Base-by-base conservation (phyloP, 1,139 yeast genomes). In the Yamadazyma diddensiae region DNA sequence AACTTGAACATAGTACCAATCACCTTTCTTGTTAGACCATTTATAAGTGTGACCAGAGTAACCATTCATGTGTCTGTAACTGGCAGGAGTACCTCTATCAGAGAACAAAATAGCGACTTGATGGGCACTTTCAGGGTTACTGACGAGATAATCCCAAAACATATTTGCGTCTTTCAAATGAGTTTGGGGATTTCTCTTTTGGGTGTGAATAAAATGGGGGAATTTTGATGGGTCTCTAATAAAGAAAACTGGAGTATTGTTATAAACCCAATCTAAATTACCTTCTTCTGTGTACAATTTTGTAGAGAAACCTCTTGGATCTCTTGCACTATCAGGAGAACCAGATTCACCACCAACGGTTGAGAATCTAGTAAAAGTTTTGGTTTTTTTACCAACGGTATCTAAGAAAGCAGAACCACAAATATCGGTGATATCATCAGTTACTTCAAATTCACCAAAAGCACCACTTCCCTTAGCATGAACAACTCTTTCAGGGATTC, bases 401-500 rank as follows among this genome's bases (percentile, higher is more conserved):
- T 70, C 74, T 47, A 82, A 69, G 56, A 83, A 80, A 35, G 73
- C 75, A 27, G 92, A 77, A 38, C 64, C 62, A 42, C 81, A 73
- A 37, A 83, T 52, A 53, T 84, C 94, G 28, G 80, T 61, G 50
- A 84, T 73, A 46, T 83, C 87, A 53, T 84, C 86, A 23, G 92
- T 83, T 41, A 78, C 79, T 55, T 79, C 87, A 49, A 83, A 82
- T 37, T 64, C 68, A 44, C 90, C 87, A 52, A 66, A 77, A 27
- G 90, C 88, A 42, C 90, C 92, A 27, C 84, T 81, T 38, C 92
- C 94, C 57, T 82, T 82, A 41, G 92, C 92, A 53, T 83, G 94
- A 29, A 82, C 92, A 26, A 82, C 88, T 53, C 92, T 73, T 61
- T 82, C 92, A 19, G 92, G 90, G 38, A 82, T 77, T 52, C 90